Conservation (phyloP, 2,329 filamentous ascomycete species). For the Orbilia blumenaviensis region DNA sequence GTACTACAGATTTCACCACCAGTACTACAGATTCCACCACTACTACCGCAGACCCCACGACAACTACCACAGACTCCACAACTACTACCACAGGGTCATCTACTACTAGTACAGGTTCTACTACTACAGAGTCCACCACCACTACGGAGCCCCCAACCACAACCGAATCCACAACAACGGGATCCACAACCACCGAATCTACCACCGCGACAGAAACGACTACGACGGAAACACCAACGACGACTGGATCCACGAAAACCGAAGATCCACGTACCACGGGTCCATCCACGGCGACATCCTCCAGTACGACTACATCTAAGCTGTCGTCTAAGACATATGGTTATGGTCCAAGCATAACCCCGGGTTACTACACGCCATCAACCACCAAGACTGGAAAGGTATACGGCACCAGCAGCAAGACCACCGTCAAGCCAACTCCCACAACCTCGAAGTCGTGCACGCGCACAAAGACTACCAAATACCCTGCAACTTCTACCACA, state of each 20-base stretch:
- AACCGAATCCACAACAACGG: not conserved
- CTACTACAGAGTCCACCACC: not conserved
- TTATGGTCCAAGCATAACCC: not conserved
- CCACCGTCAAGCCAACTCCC: constrained; percentile 5
- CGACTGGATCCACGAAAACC: not conserved
- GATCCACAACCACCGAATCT: not conserved
- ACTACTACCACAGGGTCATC: not conserved
- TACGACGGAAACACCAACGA: not conserved
- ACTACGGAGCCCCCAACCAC: not conserved
- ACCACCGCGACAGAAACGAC: not conserved
- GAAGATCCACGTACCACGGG: no score
- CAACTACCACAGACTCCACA: not conserved
- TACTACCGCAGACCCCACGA: not conserved
- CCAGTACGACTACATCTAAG: not conserved
- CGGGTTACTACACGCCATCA: not conserved
- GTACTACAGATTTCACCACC: not conserved
- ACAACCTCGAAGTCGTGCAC: constrained; percentile 23
- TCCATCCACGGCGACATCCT: no score
- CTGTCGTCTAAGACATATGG: not conserved
- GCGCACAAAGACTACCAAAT: constrained; percentile 11
- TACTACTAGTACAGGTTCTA: not conserved
- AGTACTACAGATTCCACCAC: not conserved
- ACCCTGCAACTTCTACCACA: not conserved
- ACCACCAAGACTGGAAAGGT: not conserved
- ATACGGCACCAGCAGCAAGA: not conserved